Conservation (phyloP, 345 rosid genomes). For the Triadica sebifera region DNA sequence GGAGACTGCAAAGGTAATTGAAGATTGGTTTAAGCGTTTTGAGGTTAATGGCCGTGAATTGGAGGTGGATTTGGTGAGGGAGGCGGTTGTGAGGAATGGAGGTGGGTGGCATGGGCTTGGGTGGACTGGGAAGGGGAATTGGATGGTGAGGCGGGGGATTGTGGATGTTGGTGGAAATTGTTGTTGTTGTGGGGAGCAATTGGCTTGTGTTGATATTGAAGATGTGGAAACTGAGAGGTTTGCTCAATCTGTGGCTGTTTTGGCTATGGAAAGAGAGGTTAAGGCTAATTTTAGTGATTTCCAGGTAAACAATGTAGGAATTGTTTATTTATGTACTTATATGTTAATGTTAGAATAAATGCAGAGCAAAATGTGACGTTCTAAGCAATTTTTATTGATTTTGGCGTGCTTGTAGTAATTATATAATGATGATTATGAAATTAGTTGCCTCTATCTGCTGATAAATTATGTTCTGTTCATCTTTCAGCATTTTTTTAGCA, state of each 20-base stretch:
- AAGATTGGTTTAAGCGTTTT: conserved; percentile 58
- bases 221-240: conserved; percentile 64
- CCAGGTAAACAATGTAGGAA: conserved; percentile 47
- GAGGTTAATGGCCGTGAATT: conserved; percentile 31
- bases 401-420: conserved; percentile 1
- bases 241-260: conserved; percentile 56
- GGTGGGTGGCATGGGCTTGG: conserved; percentile 97
- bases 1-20: conserved; percentile 50
- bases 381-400: neutral
- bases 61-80: conserved; percentile 39
- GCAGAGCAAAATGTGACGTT: no score
- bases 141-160: conserved; percentile 56
- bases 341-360: no score
- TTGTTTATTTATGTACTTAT: neutral
- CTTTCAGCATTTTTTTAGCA: no score
- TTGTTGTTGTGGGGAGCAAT: conserved; percentile 54
- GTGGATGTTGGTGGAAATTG: conserved; percentile 55
- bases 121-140: conserved; percentile 78
- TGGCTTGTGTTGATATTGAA: conserved; percentile 72
- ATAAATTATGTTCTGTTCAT: neutral
- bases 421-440: neutral
- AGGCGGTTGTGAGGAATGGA: conserved; percentile 55
- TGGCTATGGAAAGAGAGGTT: conserved; percentile 82
- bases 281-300: conserved; percentile 73
- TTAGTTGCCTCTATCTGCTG: neutral